Conservation (phyloP, 345 rosid genomes). For the Stellera chamaejasme region DNA sequence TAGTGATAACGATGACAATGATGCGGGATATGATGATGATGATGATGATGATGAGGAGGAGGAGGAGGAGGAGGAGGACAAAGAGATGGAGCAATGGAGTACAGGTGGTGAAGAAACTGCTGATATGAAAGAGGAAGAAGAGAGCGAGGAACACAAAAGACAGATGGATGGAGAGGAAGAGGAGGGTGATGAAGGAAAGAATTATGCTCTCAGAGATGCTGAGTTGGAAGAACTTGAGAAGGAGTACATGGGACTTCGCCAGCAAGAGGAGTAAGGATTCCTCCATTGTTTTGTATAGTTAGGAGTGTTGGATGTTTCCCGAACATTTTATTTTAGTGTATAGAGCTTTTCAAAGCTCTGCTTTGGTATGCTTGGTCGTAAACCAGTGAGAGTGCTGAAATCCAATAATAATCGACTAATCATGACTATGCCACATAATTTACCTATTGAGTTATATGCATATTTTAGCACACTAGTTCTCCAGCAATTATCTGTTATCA, state of each 20-base stretch:
- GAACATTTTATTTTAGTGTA: too few relatives aligned
- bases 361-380: too few relatives aligned
- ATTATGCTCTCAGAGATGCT: slow-evolving; percentile 26
- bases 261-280: slow-evolving; percentile 61
- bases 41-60: slow-evolving; percentile 13
- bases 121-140: slow-evolving; percentile 23
- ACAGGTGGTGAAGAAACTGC: slow-evolving; percentile 10
- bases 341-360: too few relatives aligned
- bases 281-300: background rate
- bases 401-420: too few relatives aligned
- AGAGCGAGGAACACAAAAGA: slow-evolving; percentile 10
- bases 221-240: slow-evolving; percentile 86
- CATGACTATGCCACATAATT: too few relatives aligned
- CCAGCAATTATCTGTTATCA: too few relatives aligned
- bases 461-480: too few relatives aligned
- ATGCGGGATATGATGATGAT: too few relatives aligned
- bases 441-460: too few relatives aligned
- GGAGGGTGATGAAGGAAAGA: slow-evolving; percentile 14
- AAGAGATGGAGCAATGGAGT: slow-evolving; percentile 16
- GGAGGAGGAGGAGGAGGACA: slow-evolving; percentile 13
- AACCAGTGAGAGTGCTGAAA: too few relatives aligned
- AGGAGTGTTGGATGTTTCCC: too few relatives aligned
- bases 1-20: too few relatives aligned
- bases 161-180: slow-evolving; percentile 3
- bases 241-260: slow-evolving; percentile 56